Evolutionary conservation across 176 grass and related monocot species (phyloP).

Genomic region (Paspalum vaginatum): DNA sequence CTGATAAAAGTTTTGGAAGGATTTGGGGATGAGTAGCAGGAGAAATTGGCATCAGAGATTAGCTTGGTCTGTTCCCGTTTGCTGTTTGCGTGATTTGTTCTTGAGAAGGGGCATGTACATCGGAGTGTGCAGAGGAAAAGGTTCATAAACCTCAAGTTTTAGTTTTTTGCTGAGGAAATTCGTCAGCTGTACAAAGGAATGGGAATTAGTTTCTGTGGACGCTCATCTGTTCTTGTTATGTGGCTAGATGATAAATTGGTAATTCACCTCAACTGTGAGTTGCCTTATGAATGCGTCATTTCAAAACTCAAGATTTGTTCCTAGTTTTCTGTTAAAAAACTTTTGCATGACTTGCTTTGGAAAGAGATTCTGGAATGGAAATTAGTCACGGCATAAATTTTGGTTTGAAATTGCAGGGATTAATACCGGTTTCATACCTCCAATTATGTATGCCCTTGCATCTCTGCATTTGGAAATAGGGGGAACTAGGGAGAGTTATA

Average conservation of each 20-base stretch:
- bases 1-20: not conserved
- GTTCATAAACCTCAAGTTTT: not conserved
- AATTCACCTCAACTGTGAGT: not conserved
- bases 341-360: not conserved
- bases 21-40: slow-evolving; percentile 1
- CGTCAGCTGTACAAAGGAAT: not conserved
- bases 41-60: not conserved
- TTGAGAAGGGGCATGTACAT: not conserved
- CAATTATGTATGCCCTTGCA: not conserved
- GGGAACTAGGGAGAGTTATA: slow-evolving; percentile 11
- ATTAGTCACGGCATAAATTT: not conserved
- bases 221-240: not conserved
- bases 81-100: not conserved
- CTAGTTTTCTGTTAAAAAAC: not conserved
- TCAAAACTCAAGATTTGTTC: slow-evolving; percentile 17
- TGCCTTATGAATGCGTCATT: not conserved
- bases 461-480: not conserved
- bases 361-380: slow-evolving; percentile 13
- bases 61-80: not conserved
- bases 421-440: slow-evolving; percentile 9
- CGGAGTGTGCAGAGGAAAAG: not conserved
- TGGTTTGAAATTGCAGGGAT: slow-evolving; percentile 22
- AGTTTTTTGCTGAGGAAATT: not conserved
- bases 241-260: slow-evolving; percentile 3
- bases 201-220: not conserved